Base-by-base conservation (phyloP, 768 basidiomycete species). In the Rickenella mellea region DNA sequence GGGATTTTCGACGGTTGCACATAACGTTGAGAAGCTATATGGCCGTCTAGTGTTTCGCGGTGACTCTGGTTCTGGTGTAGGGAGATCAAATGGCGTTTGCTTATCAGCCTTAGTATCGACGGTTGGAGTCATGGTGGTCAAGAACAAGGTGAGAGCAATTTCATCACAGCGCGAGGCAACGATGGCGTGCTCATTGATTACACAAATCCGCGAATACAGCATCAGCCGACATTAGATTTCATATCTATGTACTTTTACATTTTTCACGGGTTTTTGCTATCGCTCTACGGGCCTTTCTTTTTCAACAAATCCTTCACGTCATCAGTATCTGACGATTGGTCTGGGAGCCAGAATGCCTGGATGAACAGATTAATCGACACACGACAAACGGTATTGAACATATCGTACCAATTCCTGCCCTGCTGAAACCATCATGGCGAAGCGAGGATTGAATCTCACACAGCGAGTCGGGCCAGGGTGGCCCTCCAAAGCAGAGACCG, bases 1-100 rank as follows among this genome's bases (percentile, higher is more conserved):
- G 0, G 90, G 90, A 51, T 89, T 88, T 54, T 94, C 91, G 44
- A 94, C 89, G 4, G 89, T 92, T 19, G 86, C 91, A 46, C 88
- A 90, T 44, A 88, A 67, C 12, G 88, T 91, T n/a, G 86, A 84
- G 60, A 91, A 89, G n/a, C 78, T 72, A 63, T 90, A 88, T 0
- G 83, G 84, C 59, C 78, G 78, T 45, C 85, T 72, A 19, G 73
- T 63, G 33, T 76, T 61, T 46, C 71, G 58, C 2, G 86, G 86
- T 0, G 85, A 82, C 45, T 88, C 86, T 22, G 86, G 81, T 50
- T 86, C 85, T 48, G 86, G 86, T 0, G 86, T 89, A 12, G 82
- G 84, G 21, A 88, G 65, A 48, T 83, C 78, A 9, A 36, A 17
- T 19, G 33, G 24, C 4, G 33, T n/a, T n/a, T n/a, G n/a, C n/a